Evolutionary conservation across 768 basidiomycete species (phyloP), one percentile per base, ranked within the genome.

Genomic region (Podaxis mareebaensis): DNA sequence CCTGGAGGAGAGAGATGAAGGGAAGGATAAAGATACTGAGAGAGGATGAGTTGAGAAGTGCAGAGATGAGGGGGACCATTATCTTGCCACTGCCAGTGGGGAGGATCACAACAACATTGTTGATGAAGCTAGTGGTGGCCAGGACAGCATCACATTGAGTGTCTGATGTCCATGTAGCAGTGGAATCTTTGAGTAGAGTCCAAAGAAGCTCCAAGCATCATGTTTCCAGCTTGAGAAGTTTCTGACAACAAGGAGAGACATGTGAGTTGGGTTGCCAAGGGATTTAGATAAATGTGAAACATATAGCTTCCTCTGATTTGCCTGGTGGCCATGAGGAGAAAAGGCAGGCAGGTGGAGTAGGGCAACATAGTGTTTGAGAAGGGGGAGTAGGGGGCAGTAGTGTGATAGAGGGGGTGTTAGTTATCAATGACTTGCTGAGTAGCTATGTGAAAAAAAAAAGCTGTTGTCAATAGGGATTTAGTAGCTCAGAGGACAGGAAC

Each of bases 41-140:
- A 12, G 53, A 42, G 15, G 54, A 38, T 0, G 59, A 15, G n/a
- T 65, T 58, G 0, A 70, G 40, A n/a, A 72, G 24, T 1, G 70
- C 10, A 0, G 74, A 71, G 3, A 75, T 48, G 4, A 75, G 54
- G 0, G 68, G 69, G 1, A 70, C 44, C 67, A 72, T 66, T 0
- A 70, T 69, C 54, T 75, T 77, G 1, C 75, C 74, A 11, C 62
- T 49, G 1, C 70, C 69, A 3, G 75, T 75, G 0, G 58, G 61
- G 4, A 71, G 57, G 1, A 72, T 58, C 0, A 67, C 63, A 17
- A 75, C 44, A 12, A 75, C 61, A 40, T 77, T 73, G 0, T 56
- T 46, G 24, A 69, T 1, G 11, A 49, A 26, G 11, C 58, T 39
- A 2, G 70, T 17, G 0, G 69, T 20, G 0, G 67, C 65, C 2